Base-by-base conservation (phyloP, 148 eudicot species). In the Dianthus caryophyllus region DNA sequence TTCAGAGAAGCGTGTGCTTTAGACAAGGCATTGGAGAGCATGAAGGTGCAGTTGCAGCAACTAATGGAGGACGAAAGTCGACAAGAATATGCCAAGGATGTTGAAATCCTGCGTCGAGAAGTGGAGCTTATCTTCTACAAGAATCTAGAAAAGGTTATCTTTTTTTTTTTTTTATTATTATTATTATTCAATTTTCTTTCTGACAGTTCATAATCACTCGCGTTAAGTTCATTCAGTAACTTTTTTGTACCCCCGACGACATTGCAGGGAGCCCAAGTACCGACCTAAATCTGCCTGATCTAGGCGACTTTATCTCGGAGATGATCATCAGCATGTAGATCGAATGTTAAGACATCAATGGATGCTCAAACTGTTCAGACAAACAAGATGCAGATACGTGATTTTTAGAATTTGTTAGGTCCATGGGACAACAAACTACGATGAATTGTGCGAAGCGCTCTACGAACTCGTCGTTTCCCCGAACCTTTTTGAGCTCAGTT, bases 71-170 rank as follows among this genome's bases (percentile, higher is more conserved):
- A 85, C 9, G 86, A 81, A 66, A 33, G 82, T 71, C 66, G 24
- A 41, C 79, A 71, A 71, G 98, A 89, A 6, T 87, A 75, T 68
- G 96, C 89, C 26, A 33, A 71, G 63, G 98, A 93, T 67, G 60
- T 93, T 26, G 96, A 93, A 74, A 81, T 73, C 74, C 94, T 93
- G 65, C 84, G 93, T 33, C 80, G 73, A 74, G 96, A 93, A 78
- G 96, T 93, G 70, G 85, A 89, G 66, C 67, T 81, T n/a, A 76
- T 86, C 38, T 91, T 78, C 71, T 73, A 70, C 66, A 73, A 75
- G 72, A 91, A 88, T 81, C 83, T 91, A 9, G 73, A 75, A 4
- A 75, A 86, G 78, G 89, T 85, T n/a, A 70, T 44, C 65, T 65
- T 16, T 27, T 60, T 59, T 30, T 14, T n/a, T n/a, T n/a, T n/a